Conservation (phyloP, 2,329 filamentous ascomycete genomes). For the Cucurbitaria berberidis region DNA sequence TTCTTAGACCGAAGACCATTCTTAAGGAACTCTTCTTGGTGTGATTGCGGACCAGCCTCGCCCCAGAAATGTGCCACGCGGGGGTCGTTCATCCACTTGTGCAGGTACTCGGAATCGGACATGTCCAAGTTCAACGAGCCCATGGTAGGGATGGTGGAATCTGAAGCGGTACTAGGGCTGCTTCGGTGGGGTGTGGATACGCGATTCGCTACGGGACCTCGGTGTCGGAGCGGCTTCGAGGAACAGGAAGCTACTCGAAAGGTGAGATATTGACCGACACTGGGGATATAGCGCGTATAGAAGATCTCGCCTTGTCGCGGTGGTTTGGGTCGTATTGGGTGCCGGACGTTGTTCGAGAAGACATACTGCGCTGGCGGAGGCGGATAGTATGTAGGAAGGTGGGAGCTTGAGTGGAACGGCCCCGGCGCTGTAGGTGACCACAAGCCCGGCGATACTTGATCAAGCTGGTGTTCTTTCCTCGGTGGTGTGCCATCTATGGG, state of each 20-base stretch:
- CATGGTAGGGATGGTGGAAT: conserved; percentile 51
- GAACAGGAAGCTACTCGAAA: conserved; percentile 83
- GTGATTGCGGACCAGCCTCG: conserved; percentile 60
- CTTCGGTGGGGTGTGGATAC: conserved; percentile 26
- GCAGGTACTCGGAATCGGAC: conserved; percentile 72
- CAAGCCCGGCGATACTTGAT: conserved; percentile 41
- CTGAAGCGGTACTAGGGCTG: conserved; percentile 56
- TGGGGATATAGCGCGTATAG: conserved; percentile 86
- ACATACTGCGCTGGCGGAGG: conserved; percentile 82
- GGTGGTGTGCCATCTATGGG: conserved; percentile 48
- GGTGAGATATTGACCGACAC: conserved; percentile 80
- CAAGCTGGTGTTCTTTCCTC: conserved; percentile 37
- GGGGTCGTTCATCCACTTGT: conserved; percentile 87
- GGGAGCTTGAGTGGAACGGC: conserved; percentile 81
- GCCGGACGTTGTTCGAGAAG: conserved; percentile 77
- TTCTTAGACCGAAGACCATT: conserved; percentile 70
- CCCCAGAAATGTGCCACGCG: conserved; percentile 90
- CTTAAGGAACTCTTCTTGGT: conserved; percentile 72
- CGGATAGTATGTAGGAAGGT: conserved; percentile 90
- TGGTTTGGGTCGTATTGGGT: conserved; percentile 86
- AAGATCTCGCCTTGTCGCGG: conserved; percentile 90
- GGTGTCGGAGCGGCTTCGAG: conserved; percentile 66
- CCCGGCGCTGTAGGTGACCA: conserved; percentile 58
- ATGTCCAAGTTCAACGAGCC: conserved; percentile 35
- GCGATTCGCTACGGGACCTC: conserved; percentile 58